These are phyloP conservation scores for Hyphodiscus sp. DNA, from an alignment of 2,329 filamentous ascomycete genomes.

Conservation along the genomic window DNA sequence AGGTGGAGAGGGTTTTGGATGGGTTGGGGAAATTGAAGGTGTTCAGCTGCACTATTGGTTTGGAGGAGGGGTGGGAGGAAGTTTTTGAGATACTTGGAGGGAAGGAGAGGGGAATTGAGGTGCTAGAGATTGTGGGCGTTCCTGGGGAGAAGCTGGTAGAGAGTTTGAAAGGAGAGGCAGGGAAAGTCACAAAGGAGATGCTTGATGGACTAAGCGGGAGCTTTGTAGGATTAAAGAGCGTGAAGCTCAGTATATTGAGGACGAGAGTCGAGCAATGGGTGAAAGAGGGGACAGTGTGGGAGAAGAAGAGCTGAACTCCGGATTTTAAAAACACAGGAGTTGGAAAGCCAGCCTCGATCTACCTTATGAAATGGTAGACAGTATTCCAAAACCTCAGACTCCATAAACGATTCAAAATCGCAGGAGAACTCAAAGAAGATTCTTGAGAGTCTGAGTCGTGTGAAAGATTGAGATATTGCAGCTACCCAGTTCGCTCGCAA, in stretches of 20 bases:
- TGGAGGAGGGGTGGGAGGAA: slow-evolving; percentile 26
- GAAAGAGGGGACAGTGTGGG: slow-evolving; percentile 12
- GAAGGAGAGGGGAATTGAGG: slow-evolving; percentile 14
- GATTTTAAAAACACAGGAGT: no score
- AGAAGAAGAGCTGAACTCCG: background rate
- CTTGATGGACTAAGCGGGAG: slow-evolving; percentile 6
- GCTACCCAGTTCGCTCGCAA: no score
- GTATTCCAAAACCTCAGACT: no score
- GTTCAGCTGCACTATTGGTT: slow-evolving; percentile 32
- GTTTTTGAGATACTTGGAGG: slow-evolving; percentile 8
- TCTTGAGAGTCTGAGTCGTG: no score
- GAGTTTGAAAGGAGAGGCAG: slow-evolving; percentile 12
- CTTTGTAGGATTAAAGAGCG: slow-evolving; percentile 14
- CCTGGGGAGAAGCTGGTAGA: slow-evolving; percentile 18
- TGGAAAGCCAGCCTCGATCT: no score
- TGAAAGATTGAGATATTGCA: no score
- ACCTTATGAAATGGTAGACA: no score
- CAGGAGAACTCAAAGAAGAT: no score
- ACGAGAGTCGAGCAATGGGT: slow-evolving; percentile 18
- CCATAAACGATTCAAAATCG: no score
- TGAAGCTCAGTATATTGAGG: slow-evolving; percentile 22
- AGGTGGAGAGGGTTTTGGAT: slow-evolving; percentile 31
- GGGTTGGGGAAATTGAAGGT: slow-evolving; percentile 34
- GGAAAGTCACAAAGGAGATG: slow-evolving; percentile 5
- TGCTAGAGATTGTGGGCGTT: slow-evolving; percentile 22